A percentile compares a stretch with the other conserved stretches of the same genome.
Evolutionary conservation across 805 yeast species (phyloP).

Genomic region (Lipomyces japonicus): DNA sequence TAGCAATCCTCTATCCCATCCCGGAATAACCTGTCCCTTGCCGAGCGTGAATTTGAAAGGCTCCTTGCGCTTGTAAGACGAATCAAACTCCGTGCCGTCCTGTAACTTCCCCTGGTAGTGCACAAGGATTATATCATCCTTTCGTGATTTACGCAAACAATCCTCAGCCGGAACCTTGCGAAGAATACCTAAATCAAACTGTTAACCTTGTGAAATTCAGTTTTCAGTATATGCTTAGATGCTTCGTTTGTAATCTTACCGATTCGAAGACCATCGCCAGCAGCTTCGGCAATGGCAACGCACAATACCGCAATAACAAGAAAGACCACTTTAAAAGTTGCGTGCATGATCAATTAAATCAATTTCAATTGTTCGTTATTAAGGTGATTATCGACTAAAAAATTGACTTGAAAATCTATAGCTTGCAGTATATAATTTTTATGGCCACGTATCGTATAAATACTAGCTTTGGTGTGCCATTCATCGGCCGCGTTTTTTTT

Average conservation of each 20-base stretch:
- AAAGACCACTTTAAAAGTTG: too few species aligned
- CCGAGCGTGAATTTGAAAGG: slow-evolving; percentile 78
- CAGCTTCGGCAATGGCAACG: neutral
- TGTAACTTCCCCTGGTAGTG: slow-evolving; percentile 73
- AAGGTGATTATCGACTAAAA: too few species aligned
- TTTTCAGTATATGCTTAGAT: neutral
- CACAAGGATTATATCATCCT: slow-evolving; percentile 67
- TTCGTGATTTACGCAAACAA: slow-evolving; percentile 45
- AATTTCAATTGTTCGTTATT: too few species aligned
- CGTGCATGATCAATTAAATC: too few species aligned
- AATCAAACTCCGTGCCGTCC: slow-evolving; percentile 72
- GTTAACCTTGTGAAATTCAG: neutral
- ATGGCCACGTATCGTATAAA: too few species aligned
- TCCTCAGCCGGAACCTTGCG: slow-evolving; percentile 18
- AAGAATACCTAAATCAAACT: slow-evolving; percentile 7
- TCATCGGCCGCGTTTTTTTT: too few species aligned
- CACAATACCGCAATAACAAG: neutral
- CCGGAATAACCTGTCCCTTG: slow-evolving; percentile 71
- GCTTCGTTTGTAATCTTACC: slow-evolving; percentile 1
- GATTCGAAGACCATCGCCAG: slow-evolving; percentile 8
- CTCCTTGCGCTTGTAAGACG: slow-evolving; percentile 57
- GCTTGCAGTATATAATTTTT: too few species aligned
- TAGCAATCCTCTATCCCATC: slow-evolving; percentile 85
- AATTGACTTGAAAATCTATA: too few species aligned
- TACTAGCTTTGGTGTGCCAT: too few species aligned